Base-by-base conservation (phyloP, 2,329 filamentous ascomycete species). In the Epichloe sylvatica region DNA sequence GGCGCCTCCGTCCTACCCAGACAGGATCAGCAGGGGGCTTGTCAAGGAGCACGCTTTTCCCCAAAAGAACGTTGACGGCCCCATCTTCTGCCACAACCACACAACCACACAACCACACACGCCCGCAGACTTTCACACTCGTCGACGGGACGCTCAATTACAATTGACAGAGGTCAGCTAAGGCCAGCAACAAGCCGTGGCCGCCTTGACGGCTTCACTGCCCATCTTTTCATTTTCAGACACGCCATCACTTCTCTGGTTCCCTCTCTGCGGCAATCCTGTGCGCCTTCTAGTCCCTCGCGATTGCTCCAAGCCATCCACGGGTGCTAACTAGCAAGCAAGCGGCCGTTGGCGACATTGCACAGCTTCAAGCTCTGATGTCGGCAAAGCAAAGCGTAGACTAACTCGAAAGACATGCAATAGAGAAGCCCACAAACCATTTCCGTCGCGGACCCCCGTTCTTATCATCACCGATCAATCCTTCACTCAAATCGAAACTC, bases 101-200 rank as follows among this genome's bases (percentile, higher is more conserved):
- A 36, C 21, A 38, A 23, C 41, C 34, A 44, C 43, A 19, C n/a
- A n/a, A n/a, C n/a, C n/a, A 12, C 37, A 46, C 38, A 19, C 36
- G 13, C 35, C 46, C 19, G 19, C 40, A 17, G n/a, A 40, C 17
- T 11, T 19, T 4, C 34, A 36, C 49, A 19, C 11, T 35, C 44
- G 12, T 15, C 42, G 36, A 34, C 44, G 33, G 37, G 36, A 33
- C 13, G 35, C 43, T 47, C 44, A 39, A 49, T 50, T 49, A 47
- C 44, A 39, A 49, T 50, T 49, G 50, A 42, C 46, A 47, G 38
- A 30, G 25, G 45, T 52, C 51, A 50, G 47, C 47, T 50, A 47
- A 49, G 51, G 44, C 25, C 35, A 35, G 34, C 38, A n/a, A 21
- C 25, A 30, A 21, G 40, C 35, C 47, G 13, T 7, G 11, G 34